phyloP scores from a whole-genome alignment of 805 yeast genomes.

The Kregervanrija pseudodelftensis region DNA sequence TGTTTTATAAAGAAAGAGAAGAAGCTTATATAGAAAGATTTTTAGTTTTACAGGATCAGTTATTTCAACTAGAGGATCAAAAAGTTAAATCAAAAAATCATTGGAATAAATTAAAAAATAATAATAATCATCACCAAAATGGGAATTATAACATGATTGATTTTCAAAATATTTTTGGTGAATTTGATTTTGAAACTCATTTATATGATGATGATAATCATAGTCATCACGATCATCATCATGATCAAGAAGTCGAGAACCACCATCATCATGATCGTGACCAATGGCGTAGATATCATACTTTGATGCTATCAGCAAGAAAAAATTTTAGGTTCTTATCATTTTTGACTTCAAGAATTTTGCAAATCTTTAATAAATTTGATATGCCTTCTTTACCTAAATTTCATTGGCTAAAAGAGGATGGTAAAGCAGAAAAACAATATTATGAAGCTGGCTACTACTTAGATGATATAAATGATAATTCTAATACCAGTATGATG shows the following conservation, averaged over 20 bases:
- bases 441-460: slow-evolving; percentile 26
- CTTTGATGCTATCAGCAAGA: slow-evolving; percentile 6
- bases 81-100: slow-evolving; percentile 19
- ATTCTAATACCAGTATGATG: slow-evolving; percentile 4
- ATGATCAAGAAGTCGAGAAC: slow-evolving; percentile 5
- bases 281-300: neutral
- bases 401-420: slow-evolving; percentile 25
- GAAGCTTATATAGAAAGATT: slow-evolving; percentile 51
- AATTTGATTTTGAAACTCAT: too few species aligned
- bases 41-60: slow-evolving; percentile 57
- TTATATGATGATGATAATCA: too few species aligned
- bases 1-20: slow-evolving; percentile 55
- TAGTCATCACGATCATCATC: too few species aligned
- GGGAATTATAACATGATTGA: too few species aligned
- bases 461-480: slow-evolving; percentile 12
- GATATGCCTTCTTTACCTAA: slow-evolving; percentile 37
- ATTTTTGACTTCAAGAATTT: slow-evolving; percentile 19
- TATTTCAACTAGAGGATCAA: slow-evolving; percentile 55
- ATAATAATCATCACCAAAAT: slow-evolving; percentile 1
- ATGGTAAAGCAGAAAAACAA: slow-evolving; percentile 24
- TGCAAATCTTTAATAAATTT: slow-evolving; percentile 26
- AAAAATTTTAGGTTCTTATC: slow-evolving; percentile 14
- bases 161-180: too few species aligned
- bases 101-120: slow-evolving; percentile 4
- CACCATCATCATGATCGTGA: slow-evolving; percentile 6